phyloP scores from a whole-genome alignment of 1,284 basidiomycete genomes.

The Boletus albobrunnescens region DNA sequence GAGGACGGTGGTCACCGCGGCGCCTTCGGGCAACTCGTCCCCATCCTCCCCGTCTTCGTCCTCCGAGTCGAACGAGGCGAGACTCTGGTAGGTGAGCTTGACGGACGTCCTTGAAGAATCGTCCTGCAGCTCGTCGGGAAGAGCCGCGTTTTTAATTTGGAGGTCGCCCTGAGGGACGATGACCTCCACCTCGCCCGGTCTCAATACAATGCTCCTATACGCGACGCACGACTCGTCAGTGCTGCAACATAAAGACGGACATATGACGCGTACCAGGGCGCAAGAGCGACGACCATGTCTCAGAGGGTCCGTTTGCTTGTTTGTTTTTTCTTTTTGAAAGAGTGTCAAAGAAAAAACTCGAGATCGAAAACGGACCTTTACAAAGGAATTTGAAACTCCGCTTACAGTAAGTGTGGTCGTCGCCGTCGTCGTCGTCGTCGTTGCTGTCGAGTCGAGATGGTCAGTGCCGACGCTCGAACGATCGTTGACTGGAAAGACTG shows the following conservation, averaged over 20 bases:
- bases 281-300: constrained; percentile 59
- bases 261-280: constrained; percentile 51
- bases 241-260: not conserved
- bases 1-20: constrained; percentile 47
- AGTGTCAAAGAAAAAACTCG: not conserved
- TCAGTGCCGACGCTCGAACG: constrained; percentile 32
- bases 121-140: constrained; percentile 71
- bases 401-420: constrained; percentile 21
- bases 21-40: constrained; percentile 44
- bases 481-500: constrained; percentile 6
- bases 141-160: constrained; percentile 79
- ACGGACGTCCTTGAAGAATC: constrained; percentile 68
- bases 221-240: constrained; percentile 3
- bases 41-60: constrained; percentile 49
- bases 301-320: too few relatives aligned
- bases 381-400: constrained; percentile 37
- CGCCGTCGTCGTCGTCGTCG: constrained; percentile 23
- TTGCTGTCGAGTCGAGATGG: constrained; percentile 40
- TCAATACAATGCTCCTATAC: constrained; percentile 56
- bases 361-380: not conserved
- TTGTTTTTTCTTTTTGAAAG: not conserved
- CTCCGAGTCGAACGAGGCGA: constrained; percentile 40
- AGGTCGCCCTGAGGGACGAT: constrained; percentile 70
- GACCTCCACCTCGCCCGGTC: constrained; percentile 60
- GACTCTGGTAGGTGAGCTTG: constrained; percentile 66